Evolutionary conservation across 2,329 filamentous ascomycete species (phyloP).

Genomic region (Aspergillus caelatus): DNA sequence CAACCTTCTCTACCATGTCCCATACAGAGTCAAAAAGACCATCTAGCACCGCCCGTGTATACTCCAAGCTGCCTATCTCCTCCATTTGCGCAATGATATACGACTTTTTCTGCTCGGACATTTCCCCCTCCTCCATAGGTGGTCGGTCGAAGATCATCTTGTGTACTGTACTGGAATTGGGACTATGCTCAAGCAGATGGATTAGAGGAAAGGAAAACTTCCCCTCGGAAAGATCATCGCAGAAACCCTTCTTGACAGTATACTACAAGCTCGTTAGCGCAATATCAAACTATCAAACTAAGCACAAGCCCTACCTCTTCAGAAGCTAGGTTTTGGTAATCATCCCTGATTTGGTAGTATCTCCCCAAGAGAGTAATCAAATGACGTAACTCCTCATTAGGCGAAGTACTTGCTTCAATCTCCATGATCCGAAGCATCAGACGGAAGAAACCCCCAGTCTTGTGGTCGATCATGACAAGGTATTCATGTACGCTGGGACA

Average conservation of each 20-base stretch:
- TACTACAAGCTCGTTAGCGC: slow-evolving; percentile 28
- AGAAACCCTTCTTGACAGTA: slow-evolving; percentile 43
- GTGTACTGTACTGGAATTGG: neutral
- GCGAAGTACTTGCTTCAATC: neutral
- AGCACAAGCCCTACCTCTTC: slow-evolving; percentile 16
- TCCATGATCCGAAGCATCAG: slow-evolving; percentile 21
- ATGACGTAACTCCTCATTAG: slow-evolving; percentile 3
- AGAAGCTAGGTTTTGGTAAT: slow-evolving; percentile 30
- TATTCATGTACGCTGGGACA: slow-evolving; percentile 28
- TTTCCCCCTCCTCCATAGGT: neutral
- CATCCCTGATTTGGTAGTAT: slow-evolving; percentile 34
- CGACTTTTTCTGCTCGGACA: slow-evolving; percentile 4
- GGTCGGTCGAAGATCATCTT: neutral
- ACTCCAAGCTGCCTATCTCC: neutral
- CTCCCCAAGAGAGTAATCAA: slow-evolving; percentile 24
- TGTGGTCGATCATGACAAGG: slow-evolving; percentile 32
- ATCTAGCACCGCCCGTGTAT: neutral
- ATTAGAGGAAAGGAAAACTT: slow-evolving; percentile 43
- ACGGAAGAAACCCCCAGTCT: slow-evolving; percentile 28
- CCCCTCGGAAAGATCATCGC: slow-evolving; percentile 48
- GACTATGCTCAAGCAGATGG: slow-evolving; percentile 7
- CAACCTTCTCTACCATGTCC: neutral
- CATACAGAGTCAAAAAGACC: neutral
- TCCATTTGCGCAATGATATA: slow-evolving; percentile 7
- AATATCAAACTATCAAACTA: neutral